phyloP scores from a whole-genome alignment of 768 basidiomycete genomes.

The Lentinula lateritia region DNA sequence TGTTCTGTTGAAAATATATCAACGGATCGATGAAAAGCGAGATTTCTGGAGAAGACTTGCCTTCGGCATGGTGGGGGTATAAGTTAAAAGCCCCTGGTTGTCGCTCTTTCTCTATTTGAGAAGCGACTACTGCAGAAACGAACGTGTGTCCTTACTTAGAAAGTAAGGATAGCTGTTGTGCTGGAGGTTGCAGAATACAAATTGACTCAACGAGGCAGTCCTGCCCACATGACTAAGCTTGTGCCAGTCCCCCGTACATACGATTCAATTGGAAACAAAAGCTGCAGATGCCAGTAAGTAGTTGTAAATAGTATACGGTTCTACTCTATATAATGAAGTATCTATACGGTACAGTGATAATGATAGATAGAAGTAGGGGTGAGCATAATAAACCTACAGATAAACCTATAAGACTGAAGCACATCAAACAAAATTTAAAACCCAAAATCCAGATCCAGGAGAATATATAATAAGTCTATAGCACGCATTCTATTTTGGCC shows the following conservation, averaged over 20 bases:
- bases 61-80: background rate
- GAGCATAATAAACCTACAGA: background rate
- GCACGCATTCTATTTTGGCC: slow-evolving; percentile 59
- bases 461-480: slow-evolving; percentile 23
- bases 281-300: background rate
- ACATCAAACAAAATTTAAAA: background rate
- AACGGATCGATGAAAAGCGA: background rate
- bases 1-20: slow-evolving; percentile 42
- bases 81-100: background rate
- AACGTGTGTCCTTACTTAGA: background rate
- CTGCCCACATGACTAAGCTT: background rate
- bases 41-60: background rate
- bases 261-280: background rate
- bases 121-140: slow-evolving; percentile 3
- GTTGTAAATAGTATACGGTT: background rate
- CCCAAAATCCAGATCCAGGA: background rate
- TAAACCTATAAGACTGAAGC: background rate
- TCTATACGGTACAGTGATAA: background rate
- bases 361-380: background rate
- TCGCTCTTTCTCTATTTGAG: background rate
- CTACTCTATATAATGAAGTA: background rate
- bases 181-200: background rate
- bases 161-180: background rate
- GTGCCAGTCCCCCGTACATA: background rate
- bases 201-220: background rate